Evolutionary conservation across 2,329 filamentous ascomycete species (phyloP).

Genomic region (Cladosporium velox): DNA sequence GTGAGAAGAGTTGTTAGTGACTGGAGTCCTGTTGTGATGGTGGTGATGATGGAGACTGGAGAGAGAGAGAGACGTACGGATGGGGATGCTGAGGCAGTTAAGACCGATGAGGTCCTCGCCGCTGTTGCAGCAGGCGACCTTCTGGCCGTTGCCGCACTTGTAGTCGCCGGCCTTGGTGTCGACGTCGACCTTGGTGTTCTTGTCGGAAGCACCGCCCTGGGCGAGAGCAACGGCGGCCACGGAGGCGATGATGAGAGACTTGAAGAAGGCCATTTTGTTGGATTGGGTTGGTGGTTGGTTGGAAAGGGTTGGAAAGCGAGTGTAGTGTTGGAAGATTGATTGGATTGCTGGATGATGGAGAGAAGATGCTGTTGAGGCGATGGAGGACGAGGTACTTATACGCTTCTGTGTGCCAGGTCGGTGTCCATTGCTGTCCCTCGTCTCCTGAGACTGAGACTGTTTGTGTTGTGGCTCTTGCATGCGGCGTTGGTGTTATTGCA

Average conservation of each 20-base stretch:
- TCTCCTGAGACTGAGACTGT: neutral
- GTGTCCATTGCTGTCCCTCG: neutral
- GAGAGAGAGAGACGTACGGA: constrained; percentile 2
- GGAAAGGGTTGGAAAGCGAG: constrained; percentile 13
- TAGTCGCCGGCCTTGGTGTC: neutral
- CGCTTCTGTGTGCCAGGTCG: neutral
- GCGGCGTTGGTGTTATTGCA: neutral
- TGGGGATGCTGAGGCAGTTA: constrained; percentile 15
- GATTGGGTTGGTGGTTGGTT: neutral
- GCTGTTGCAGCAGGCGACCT: constrained; percentile 18
- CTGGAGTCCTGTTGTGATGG: neutral
- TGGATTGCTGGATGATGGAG: constrained; percentile 17
- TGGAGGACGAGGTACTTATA: constrained; percentile 14
- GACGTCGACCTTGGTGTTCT: constrained; percentile 5
- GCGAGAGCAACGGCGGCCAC: constrained; percentile 14
- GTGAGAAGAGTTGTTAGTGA: neutral
- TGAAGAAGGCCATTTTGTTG: constrained; percentile 19
- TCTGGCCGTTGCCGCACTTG: constrained; percentile 19
- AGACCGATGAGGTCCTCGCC: constrained; percentile 18
- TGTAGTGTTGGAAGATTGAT: constrained; percentile 8
- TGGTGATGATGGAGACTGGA: neutral
- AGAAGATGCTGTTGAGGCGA: neutral
- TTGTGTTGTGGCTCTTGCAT: constrained; percentile 5
- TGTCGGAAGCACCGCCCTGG: constrained; percentile 10
- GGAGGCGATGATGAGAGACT: constrained; percentile 20